Percentiles rank a stretch among this genome's conserved stretches.
These are phyloP conservation scores for Erythrobasidium hasegawianum DNA, from an alignment of 1,284 basidiomycete genomes.

Conservation along the genomic window DNA sequence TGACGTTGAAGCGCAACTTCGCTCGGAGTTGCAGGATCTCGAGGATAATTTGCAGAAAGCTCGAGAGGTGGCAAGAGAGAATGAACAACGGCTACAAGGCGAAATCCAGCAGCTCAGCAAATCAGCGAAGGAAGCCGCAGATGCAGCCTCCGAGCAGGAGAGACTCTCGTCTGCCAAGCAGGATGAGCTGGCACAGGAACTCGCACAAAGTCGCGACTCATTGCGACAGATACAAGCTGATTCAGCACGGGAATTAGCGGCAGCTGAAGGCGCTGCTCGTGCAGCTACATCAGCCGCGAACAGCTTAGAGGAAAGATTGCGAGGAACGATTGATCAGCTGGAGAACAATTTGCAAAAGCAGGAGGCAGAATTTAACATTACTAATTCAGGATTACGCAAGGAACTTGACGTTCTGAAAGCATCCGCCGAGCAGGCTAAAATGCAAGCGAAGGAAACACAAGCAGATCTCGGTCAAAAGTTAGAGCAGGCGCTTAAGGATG, in stretches of 20 bases:
- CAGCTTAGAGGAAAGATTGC: not conserved
- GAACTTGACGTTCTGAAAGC: not conserved
- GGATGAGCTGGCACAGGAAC: too few relatives aligned
- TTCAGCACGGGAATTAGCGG: too few relatives aligned
- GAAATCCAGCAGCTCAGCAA: constrained; percentile 4
- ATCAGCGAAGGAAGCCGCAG: not conserved
- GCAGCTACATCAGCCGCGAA: not conserved
- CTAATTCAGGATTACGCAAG: not conserved
- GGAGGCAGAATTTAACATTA: not conserved
- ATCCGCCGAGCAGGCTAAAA: not conserved
- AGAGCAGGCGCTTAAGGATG: not conserved
- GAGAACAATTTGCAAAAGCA: not conserved
- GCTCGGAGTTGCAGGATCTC: too few relatives aligned
- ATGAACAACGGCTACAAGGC: constrained; percentile 9
- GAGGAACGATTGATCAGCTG: not conserved
- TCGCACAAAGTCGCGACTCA: too few relatives aligned
- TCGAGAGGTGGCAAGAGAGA: constrained; percentile 27
- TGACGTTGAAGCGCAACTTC: too few relatives aligned
- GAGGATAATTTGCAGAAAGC: not conserved
- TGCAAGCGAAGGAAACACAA: not conserved
- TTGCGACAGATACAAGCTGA: too few relatives aligned
- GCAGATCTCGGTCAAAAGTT: not conserved
- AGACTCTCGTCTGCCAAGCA: too few relatives aligned
- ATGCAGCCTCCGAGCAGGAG: not conserved
- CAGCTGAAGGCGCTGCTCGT: not conserved